These are phyloP conservation scores for Ceratonia siliqua DNA, from an alignment of 306 rosid genomes.

Conservation along the genomic window DNA sequence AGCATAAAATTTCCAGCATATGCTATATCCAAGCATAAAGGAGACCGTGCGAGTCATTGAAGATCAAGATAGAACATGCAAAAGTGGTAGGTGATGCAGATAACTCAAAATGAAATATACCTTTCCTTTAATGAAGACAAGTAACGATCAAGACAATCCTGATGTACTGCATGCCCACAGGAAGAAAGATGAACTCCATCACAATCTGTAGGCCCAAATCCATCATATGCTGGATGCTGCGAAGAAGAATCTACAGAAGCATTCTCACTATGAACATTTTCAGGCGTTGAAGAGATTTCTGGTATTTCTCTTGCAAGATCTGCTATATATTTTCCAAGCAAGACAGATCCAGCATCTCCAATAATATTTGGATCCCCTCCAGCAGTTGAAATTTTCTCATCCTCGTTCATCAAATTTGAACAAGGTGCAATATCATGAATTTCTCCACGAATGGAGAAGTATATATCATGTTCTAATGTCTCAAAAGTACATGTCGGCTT, in stretches of 20 bases:
- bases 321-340: constrained; percentile 74
- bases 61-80: constrained; percentile 3
- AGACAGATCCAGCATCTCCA: constrained; percentile 49
- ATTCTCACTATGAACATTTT: constrained; percentile 43
- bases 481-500: constrained; percentile 46
- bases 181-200: constrained; percentile 95
- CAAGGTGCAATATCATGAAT: constrained; percentile 37
- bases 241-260: constrained; percentile 52
- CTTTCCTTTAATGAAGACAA: constrained; percentile 86
- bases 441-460: constrained; percentile 56
- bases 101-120: constrained; percentile 41
- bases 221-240: constrained; percentile 49
- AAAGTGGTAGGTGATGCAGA: background rate
- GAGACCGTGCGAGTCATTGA: constrained; percentile 6
- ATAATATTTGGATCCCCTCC: constrained; percentile 41
- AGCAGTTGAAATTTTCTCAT: constrained; percentile 36
- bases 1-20: background rate
- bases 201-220: constrained; percentile 78
- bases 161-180: constrained; percentile 98
- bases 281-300: constrained; percentile 61
- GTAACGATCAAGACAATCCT: constrained; percentile 88
- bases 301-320: constrained; percentile 57
- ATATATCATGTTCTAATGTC: constrained; percentile 70
- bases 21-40: background rate
- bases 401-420: constrained; percentile 39